Conservation (phyloP, 2,329 filamentous ascomycete species). For the Gnomoniopsis sp. region DNA sequence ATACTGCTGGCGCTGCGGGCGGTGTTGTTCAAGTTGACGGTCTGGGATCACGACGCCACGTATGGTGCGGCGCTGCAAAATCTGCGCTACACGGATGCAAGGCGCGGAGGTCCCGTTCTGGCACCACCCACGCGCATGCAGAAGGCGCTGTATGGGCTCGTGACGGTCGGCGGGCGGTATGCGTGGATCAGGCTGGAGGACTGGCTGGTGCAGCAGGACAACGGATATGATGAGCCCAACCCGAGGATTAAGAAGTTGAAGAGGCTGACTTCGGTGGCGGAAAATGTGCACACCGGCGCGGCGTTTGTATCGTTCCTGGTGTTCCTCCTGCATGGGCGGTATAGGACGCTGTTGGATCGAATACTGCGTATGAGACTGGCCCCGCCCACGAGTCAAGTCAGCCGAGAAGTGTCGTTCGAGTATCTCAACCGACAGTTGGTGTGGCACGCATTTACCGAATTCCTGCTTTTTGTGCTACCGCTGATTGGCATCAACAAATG, state of each 20-base stretch:
- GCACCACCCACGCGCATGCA: conserved; percentile 75
- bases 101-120: conserved; percentile 59
- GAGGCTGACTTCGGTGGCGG: conserved; percentile 63
- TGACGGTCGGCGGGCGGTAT: conserved; percentile 86
- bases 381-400: conserved; percentile 79
- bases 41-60: conserved; percentile 95
- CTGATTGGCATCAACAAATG: conserved; percentile 93
- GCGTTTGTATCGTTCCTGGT: conserved; percentile 83
- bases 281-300: conserved; percentile 74
- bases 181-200: conserved; percentile 90
- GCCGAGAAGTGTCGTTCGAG: conserved; percentile 91
- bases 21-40: conserved; percentile 86
- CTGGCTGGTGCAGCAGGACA: conserved; percentile 74
- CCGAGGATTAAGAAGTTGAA: conserved; percentile 56
- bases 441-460: conserved; percentile 99
- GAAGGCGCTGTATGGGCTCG: conserved; percentile 76
- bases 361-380: conserved; percentile 80
- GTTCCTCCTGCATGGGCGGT: conserved; percentile 86
- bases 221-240: conserved; percentile 65
- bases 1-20: conserved; percentile 75
- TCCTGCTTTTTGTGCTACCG: conserved; percentile 93
- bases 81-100: conserved; percentile 82
- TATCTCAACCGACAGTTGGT: conserved; percentile 96
- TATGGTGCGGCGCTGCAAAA: conserved; percentile 94
- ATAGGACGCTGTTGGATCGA: conserved; percentile 86